Evolutionary conservation across 2,329 filamentous ascomycete species (phyloP).

Genomic region (Colletotrichum camelliae): DNA sequence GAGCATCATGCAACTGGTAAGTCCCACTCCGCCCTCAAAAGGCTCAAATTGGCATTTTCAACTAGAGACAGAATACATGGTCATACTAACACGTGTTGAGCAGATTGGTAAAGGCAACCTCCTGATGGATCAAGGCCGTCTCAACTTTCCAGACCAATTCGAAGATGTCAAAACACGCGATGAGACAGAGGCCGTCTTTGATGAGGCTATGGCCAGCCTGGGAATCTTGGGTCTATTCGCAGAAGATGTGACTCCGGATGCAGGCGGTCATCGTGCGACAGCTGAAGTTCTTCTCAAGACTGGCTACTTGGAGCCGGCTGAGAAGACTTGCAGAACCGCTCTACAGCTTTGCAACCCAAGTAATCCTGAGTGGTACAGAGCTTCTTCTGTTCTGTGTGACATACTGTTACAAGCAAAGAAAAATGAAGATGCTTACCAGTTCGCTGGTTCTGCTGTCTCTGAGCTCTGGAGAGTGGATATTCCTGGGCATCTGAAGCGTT

Average conservation of each 20-base stretch:
- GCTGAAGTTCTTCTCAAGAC: neutral
- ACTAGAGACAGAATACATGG: accelerated
- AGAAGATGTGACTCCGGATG: neutral
- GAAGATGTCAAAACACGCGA: neutral
- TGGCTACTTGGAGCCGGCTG: neutral
- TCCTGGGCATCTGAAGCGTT: neutral
- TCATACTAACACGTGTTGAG: neutral
- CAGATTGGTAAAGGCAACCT: neutral
- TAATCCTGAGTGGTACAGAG: neutral
- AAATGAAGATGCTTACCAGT: neutral
- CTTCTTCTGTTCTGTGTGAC: neutral
- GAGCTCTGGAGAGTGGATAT: accelerated
- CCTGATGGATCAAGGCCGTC: neutral
- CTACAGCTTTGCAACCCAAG: neutral
- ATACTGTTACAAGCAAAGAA: neutral
- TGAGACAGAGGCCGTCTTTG: neutral
- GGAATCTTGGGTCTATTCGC: neutral
- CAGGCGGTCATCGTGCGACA: neutral
- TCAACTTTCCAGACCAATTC: neutral
- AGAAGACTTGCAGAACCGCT: neutral
- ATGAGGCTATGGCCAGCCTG: neutral
- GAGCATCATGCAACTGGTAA: neutral
- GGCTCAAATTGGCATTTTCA: neutral
- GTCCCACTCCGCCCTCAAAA: neutral
- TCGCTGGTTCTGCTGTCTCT: neutral